These are phyloP conservation scores for Myxozyma lipomycoides DNA, from an alignment of 805 yeast species.

Conservation along the genomic window DNA sequence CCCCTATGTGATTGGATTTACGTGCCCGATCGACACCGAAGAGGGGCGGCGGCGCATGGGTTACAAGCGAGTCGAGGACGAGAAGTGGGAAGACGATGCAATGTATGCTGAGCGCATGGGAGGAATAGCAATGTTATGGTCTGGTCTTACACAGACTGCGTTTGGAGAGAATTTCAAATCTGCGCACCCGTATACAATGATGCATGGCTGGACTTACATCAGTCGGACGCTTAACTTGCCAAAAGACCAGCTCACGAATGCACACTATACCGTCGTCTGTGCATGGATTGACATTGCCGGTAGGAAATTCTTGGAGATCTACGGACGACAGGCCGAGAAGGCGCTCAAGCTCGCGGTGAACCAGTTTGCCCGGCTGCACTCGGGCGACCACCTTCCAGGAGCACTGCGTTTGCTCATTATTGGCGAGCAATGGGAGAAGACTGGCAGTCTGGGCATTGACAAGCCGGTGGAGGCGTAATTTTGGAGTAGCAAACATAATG, in stretches of 20 bases:
- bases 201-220: conserved; percentile 64
- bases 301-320: conserved; percentile 48
- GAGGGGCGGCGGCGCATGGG: conserved; percentile 85
- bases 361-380: conserved; percentile 51
- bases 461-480: conserved; percentile 44
- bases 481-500: not conserved
- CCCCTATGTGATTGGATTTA: conserved; percentile 79
- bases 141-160: conserved; percentile 60
- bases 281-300: conserved; percentile 94
- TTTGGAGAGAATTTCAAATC: conserved; percentile 27
- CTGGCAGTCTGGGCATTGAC: conserved; percentile 46
- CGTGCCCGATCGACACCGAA: conserved; percentile 71
- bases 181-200: conserved; percentile 54
- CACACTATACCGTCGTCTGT: conserved; percentile 67
- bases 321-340: conserved; percentile 69
- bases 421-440: conserved; percentile 70
- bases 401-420: conserved; percentile 72
- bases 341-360: conserved; percentile 46
- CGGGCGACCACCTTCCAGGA: conserved; percentile 58
- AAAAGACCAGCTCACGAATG: conserved; percentile 49
- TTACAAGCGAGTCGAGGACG: conserved; percentile 57
- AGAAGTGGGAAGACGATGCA: conserved; percentile 51
- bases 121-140: conserved; percentile 79
- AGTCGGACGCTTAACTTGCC: conserved; percentile 66
- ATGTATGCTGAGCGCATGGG: conserved; percentile 80